A percentile compares a stretch with the other conserved stretches of the same genome.
Conservation (phyloP, 352 stramenopile genomes). For the Hyaloperonospora brassicae region DNA sequence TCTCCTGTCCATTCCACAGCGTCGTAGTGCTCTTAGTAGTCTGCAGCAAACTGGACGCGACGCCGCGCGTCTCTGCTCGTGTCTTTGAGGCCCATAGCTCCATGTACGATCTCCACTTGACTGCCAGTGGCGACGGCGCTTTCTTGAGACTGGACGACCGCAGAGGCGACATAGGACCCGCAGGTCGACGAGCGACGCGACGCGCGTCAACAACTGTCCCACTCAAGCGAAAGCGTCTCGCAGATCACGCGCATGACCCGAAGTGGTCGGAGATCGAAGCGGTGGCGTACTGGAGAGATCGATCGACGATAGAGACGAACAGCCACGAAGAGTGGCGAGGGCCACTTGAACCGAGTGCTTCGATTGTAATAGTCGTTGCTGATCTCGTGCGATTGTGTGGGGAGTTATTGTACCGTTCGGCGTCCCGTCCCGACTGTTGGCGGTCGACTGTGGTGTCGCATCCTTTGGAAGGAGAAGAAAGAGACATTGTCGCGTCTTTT, state of each 20-base stretch:
- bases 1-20: constrained; percentile 28
- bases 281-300: too few relatives aligned
- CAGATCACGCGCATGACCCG: constrained; percentile 26
- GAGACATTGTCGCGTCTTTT: too few relatives aligned
- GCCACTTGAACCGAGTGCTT: too few relatives aligned
- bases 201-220: constrained; percentile 25
- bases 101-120: constrained; percentile 54
- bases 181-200: constrained; percentile 19
- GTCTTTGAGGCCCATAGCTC: constrained; percentile 41
- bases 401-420: too few relatives aligned
- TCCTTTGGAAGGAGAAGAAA: too few relatives aligned
- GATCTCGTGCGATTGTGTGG: too few relatives aligned
- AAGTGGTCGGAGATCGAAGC: background rate
- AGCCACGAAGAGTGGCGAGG: too few relatives aligned
- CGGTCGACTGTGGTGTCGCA: too few relatives aligned
- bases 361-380: too few relatives aligned
- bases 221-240: constrained; percentile 25
- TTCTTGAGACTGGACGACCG: constrained; percentile 50
- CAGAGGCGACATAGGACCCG: constrained; percentile 17
- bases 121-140: constrained; percentile 28
- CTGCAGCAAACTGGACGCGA: constrained; percentile 45
- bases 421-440: too few relatives aligned
- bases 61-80: constrained; percentile 20
- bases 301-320: too few relatives aligned
- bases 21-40: constrained; percentile 30